phyloP scores from a whole-genome alignment of 768 basidiomycete species.

The Mrakia hoshinonis region DNA sequence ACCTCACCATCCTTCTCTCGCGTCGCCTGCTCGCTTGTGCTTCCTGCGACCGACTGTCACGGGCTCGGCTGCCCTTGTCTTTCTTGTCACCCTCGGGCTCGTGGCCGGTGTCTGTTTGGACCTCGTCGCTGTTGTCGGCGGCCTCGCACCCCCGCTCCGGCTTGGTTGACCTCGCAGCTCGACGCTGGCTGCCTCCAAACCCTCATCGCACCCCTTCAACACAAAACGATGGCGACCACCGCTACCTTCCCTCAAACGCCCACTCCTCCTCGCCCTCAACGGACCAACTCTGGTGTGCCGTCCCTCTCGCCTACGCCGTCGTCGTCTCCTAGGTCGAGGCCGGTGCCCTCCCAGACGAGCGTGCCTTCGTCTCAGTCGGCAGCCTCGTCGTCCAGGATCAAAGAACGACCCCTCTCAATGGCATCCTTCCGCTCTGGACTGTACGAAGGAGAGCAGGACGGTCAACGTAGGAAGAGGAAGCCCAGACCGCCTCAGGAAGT shows the following conservation, averaged over 20 bases:
- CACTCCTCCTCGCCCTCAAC: not conserved
- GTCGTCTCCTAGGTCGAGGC: not conserved
- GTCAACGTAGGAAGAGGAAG: conserved; percentile 2
- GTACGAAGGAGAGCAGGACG: conserved; percentile 4
- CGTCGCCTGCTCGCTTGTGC: not conserved
- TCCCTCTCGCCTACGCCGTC: not conserved
- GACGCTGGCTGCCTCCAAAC: not conserved
- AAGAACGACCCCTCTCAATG: conserved; percentile 9
- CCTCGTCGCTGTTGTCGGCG: no score
- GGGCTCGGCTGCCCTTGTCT: not conserved
- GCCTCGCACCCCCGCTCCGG: no score
- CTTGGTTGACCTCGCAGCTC: no score
- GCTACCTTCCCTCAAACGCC: not conserved
- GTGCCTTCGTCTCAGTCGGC: not conserved
- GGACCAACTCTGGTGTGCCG: not conserved
- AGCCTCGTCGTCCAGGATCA: not conserved
- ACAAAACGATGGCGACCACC: not conserved
- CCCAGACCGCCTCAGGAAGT: conserved; percentile 8
- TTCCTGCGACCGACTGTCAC: not conserved
- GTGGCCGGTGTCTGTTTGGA: not conserved
- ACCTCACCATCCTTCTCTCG: not conserved
- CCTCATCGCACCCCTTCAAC: not conserved
- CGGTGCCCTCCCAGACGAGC: not conserved
- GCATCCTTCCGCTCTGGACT: conserved; percentile 3
- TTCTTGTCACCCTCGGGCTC: not conserved